These are phyloP conservation scores for Suillus subaureus DNA, from an alignment of 768 basidiomycete species.

Conservation along the genomic window DNA sequence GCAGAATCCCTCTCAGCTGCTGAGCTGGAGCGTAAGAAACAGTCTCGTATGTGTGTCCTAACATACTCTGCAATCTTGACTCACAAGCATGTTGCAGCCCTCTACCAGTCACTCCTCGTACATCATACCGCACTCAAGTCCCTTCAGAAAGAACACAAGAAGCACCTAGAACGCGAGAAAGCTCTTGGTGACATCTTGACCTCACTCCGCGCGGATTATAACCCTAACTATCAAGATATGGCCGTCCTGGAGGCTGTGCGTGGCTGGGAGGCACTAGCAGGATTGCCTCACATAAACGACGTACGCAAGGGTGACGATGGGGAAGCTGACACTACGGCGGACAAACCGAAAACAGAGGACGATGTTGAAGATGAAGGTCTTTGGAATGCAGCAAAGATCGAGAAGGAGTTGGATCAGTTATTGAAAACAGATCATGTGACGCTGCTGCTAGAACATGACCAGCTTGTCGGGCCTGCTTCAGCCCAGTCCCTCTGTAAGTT, in stretches of 20 bases:
- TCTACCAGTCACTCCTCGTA: conserved; percentile 72
- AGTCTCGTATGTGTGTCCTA: conserved; percentile 66
- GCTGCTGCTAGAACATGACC: conserved; percentile 78
- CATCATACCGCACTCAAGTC: conserved; percentile 80
- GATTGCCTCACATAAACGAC: conserved; percentile 72
- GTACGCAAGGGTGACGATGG: conserved; percentile 51
- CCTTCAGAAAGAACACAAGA: conserved; percentile 70
- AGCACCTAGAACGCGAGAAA: conserved; percentile 73
- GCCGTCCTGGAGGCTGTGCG: conserved; percentile 95
- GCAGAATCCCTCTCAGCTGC: conserved; percentile 79
- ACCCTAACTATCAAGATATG: conserved; percentile 99
- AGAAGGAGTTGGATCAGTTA: conserved; percentile 56
- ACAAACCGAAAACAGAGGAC: conserved; percentile 31
- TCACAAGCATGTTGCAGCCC: conserved; percentile 48
- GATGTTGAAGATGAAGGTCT: conserved; percentile 58
- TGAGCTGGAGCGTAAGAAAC: conserved; percentile 80
- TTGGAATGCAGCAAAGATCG: conserved; percentile 63
- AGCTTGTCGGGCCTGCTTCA: conserved; percentile 53
- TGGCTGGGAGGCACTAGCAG: conserved; percentile 82
- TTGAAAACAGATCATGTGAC: conserved; percentile 70
- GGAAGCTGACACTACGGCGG: conserved; percentile 27
- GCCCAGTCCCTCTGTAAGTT: conserved; percentile 60
- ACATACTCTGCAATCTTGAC: conserved; percentile 7
- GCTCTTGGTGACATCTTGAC: conserved; percentile 83
- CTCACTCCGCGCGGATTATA: conserved; percentile 82